Evolutionary conservation across 495 filamentous ascomycete genomes (phyloP).

Genomic region (Neurospora sp.): DNA sequence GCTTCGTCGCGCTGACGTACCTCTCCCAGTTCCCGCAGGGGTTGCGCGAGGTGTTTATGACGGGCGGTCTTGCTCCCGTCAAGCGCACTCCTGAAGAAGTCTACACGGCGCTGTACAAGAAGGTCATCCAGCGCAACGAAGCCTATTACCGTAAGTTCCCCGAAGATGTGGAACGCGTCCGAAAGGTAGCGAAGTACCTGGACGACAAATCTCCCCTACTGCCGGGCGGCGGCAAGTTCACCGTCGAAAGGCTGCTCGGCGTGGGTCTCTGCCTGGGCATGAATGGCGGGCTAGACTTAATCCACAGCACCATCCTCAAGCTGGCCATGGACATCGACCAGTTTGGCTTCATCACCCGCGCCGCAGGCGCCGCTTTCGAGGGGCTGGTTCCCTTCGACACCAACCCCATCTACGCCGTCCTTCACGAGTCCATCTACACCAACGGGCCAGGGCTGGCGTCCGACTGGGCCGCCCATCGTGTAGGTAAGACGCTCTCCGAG

Average conservation of each 20-base stretch:
- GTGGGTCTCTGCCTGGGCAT: conserved; percentile 67
- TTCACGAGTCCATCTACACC: conserved; percentile 83
- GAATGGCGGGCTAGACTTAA: conserved; percentile 59
- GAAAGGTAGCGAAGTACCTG: conserved; percentile 53
- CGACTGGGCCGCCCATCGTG: conserved; percentile 38
- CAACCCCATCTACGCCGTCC: conserved; percentile 68
- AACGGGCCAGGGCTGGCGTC: conserved; percentile 34
- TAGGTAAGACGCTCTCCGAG: conserved; percentile 23
- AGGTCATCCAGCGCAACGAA: conserved; percentile 52
- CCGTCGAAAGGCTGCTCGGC: conserved; percentile 58
- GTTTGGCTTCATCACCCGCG: conserved; percentile 62
- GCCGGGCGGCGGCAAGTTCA: conserved; percentile 58
- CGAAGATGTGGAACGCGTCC: conserved; percentile 65
- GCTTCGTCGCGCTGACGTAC: conserved; percentile 74
- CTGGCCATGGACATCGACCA: conserved; percentile 58
- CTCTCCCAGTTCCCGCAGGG: conserved; percentile 69
- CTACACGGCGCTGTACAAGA: conserved; percentile 58
- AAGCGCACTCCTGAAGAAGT: conserved; percentile 61
- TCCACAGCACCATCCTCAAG: conserved; percentile 62
- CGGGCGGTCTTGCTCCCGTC: conserved; percentile 73
- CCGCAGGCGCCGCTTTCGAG: conserved; percentile 58
- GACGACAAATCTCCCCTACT: conserved; percentile 41
- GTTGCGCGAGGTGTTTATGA: conserved; percentile 70
- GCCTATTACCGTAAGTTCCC: conserved; percentile 80
- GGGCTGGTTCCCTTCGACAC: conserved; percentile 55